Conservation (phyloP, 768 basidiomycete species). For the Tricholoma bakamatsutake region DNA sequence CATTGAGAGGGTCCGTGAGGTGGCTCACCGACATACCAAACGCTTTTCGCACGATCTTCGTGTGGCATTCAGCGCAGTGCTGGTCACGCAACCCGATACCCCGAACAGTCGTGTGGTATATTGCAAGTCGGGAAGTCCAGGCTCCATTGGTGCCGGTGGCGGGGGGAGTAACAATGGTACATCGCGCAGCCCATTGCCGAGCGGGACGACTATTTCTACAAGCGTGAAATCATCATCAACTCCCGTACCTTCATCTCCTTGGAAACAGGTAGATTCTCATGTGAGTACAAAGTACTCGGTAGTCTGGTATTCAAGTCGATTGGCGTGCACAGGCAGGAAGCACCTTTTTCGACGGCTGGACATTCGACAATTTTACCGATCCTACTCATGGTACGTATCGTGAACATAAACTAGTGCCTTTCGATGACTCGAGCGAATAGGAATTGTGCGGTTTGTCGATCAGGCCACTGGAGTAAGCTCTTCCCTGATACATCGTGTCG, state of each 20-base stretch:
- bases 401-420: background rate
- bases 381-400: constrained; percentile 60
- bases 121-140: constrained; percentile 35
- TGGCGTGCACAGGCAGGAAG: constrained; percentile 43
- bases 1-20: constrained; percentile 43
- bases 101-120: constrained; percentile 30
- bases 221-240: constrained; percentile 17
- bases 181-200: constrained; percentile 8
- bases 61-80: constrained; percentile 51
- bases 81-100: constrained; percentile 32
- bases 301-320: constrained; percentile 4
- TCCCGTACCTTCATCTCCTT: constrained; percentile 37
- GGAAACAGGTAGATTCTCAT: constrained; percentile 56
- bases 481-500: background rate
- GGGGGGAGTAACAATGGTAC: constrained; percentile 15
- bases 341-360: constrained; percentile 79
- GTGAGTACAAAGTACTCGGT: constrained; percentile 28
- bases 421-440: constrained; percentile 9
- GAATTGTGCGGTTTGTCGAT: constrained; percentile 60
- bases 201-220: constrained; percentile 15
- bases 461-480: constrained; percentile 49
- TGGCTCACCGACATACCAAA: constrained; percentile 53
- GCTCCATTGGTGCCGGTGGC: constrained; percentile 12
- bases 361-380: constrained; percentile 63
- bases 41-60: constrained; percentile 66